These are phyloP conservation scores for Dendrobium chrysotoxum DNA, from an alignment of 106 monocot genomes.

Conservation along the genomic window DNA sequence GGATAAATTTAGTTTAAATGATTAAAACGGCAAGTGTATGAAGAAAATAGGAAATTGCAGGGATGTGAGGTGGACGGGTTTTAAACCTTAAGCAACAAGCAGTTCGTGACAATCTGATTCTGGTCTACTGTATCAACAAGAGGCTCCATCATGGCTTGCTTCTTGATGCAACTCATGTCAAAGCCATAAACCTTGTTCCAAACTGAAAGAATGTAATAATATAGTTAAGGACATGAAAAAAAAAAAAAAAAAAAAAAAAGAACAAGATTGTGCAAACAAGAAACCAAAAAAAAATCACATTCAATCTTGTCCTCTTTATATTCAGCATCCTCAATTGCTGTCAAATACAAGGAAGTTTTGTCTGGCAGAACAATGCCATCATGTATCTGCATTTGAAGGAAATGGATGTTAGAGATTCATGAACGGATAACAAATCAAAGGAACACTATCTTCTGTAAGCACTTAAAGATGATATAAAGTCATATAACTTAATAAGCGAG, in stretches of 20 bases:
- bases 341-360: conserved; percentile 78
- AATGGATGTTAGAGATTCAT: not conserved
- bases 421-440: not conserved
- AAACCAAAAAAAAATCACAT: conserved; percentile 30
- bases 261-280: not conserved
- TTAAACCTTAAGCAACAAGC: conserved; percentile 67
- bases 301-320: conserved; percentile 96
- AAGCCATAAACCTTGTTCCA: conserved; percentile 96
- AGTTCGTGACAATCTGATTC: conserved; percentile 87
- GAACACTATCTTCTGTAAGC: not conserved
- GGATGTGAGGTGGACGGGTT: not conserved
- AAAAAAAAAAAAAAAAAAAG: not conserved
- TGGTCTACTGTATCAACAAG: conserved; percentile 86
- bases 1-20: not conserved
- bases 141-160: conserved; percentile 85
- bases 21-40: too few relatives aligned
- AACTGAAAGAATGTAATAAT: conserved; percentile 40
- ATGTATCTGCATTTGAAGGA: conserved; percentile 34
- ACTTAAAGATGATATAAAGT: not conserved
- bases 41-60: not conserved
- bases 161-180: conserved; percentile 95
- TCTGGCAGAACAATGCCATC: conserved; percentile 80
- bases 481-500: not conserved
- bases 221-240: not conserved
- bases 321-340: conserved; percentile 93